Conservation (phyloP, 1,284 basidiomycete genomes). For the Malassezia caprae region DNA sequence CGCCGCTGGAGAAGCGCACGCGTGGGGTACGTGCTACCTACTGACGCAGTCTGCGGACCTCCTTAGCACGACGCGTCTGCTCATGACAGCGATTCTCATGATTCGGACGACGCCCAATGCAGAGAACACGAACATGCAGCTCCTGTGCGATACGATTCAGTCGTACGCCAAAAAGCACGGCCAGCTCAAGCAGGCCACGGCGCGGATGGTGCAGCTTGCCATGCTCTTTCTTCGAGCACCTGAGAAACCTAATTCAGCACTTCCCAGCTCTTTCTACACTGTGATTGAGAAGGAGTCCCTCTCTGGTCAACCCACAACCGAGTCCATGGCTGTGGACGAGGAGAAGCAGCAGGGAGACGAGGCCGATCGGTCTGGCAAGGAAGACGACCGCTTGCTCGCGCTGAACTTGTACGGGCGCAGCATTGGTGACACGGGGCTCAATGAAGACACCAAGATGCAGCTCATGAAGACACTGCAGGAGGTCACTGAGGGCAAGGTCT, state of each 20-base stretch:
- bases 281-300: constrained; percentile 14
- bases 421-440: constrained; percentile 32
- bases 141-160: constrained; percentile 32
- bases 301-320: constrained; percentile 16
- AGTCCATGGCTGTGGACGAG: constrained; percentile 18
- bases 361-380: constrained; percentile 30
- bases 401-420: constrained; percentile 32
- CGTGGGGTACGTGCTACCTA: constrained; percentile 63
- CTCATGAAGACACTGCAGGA: constrained; percentile 65
- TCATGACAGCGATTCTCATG: constrained; percentile 57
- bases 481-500: constrained; percentile 98
- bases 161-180: constrained; percentile 81
- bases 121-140: constrained; percentile 25
- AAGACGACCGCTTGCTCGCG: constrained; percentile 29
- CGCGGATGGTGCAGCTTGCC: constrained; percentile 62
- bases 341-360: constrained; percentile 15
- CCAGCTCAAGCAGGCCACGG: constrained; percentile 80
- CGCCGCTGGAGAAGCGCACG: constrained; percentile 84
- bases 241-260: constrained; percentile 18
- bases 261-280: constrained; percentile 15
- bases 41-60: constrained; percentile 72
- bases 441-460: constrained; percentile 24
- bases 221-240: constrained; percentile 38
- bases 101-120: constrained; percentile 29
- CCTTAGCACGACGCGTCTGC: constrained; percentile 74